Percentiles rank a stretch among this genome's conserved stretches.
Conservation (phyloP, 371 early-diverging fungal genomes). For the Catenaria anguillulae region DNA sequence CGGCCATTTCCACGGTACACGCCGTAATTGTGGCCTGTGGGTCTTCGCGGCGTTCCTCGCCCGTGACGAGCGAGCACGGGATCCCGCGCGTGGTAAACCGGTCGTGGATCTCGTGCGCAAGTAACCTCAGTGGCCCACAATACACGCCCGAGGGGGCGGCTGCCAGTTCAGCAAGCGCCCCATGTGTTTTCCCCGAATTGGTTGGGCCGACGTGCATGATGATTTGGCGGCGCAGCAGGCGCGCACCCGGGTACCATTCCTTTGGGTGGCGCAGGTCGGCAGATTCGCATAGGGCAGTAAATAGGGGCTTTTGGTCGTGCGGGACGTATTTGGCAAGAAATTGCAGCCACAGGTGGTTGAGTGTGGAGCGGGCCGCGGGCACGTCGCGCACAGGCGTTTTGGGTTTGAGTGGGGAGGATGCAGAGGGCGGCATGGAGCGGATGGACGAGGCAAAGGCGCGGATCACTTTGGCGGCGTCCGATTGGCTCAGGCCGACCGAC, state of each 20-base stretch:
- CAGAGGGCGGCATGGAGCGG: no score
- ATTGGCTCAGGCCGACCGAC: no score
- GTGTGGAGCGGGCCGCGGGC: no score
- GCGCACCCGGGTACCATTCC: slow-evolving; percentile 63
- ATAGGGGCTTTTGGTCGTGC: slow-evolving; percentile 17
- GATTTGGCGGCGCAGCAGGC: slow-evolving; percentile 57
- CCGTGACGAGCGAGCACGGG: slow-evolving; percentile 73
- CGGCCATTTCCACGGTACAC: slow-evolving; percentile 86
- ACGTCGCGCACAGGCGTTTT: no score
- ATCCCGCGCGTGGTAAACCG: slow-evolving; percentile 57
- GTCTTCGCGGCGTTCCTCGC: slow-evolving; percentile 67
- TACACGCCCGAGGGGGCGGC: slow-evolving; percentile 55
- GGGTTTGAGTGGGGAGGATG: no score
- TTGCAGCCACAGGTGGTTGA: slow-evolving; percentile 21
- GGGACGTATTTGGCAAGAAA: slow-evolving; percentile 25
- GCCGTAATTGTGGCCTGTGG: slow-evolving; percentile 31
- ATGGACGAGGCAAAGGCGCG: no score
- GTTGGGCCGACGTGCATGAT: slow-evolving; percentile 92
- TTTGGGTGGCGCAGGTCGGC: slow-evolving; percentile 60
- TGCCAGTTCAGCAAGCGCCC: slow-evolving; percentile 59
- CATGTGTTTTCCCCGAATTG: slow-evolving; percentile 91
- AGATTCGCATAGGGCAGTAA: slow-evolving; percentile 37
- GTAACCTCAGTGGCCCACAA: slow-evolving; percentile 80
- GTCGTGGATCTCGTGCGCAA: slow-evolving; percentile 87
- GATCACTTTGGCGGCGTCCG: no score